Conservation (phyloP, 169 alveolate genomes). For the Cryptosporidium canis region DNA sequence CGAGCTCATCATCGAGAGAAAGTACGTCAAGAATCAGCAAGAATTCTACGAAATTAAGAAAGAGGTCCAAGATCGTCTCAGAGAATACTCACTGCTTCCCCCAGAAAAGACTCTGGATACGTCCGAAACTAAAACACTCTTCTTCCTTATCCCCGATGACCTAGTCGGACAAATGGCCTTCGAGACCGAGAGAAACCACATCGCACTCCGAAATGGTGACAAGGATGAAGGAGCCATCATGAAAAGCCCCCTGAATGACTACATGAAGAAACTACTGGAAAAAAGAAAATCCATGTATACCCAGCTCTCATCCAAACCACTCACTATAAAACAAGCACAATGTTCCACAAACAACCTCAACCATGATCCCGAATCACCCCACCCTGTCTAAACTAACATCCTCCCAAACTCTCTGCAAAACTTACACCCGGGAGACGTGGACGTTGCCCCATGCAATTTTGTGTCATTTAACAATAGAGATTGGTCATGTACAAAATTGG, state of each 20-base stretch:
- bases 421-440: too few relatives aligned
- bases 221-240: background rate
- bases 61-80: background rate
- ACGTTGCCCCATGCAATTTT: too few relatives aligned
- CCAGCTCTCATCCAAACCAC: constrained; percentile 20
- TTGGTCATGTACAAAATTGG: too few relatives aligned
- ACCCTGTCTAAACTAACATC: too few relatives aligned
- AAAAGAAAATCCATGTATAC: constrained; percentile 17
- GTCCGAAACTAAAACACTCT: background rate
- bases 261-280: background rate
- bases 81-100: background rate
- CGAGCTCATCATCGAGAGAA: background rate
- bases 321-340: constrained; percentile 18
- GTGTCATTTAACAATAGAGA: too few relatives aligned
- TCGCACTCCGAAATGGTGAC: background rate
- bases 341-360: background rate
- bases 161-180: constrained; percentile 25
- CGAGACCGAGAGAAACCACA: constrained; percentile 18
- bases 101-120: background rate
- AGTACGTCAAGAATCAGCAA: constrained; percentile 24
- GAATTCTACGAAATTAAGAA: constrained; percentile 37
- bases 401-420: too few relatives aligned
- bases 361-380: background rate
- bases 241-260: background rate
- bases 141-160: constrained; percentile 36